A percentile compares a stretch with the other conserved stretches of the same genome.
phyloP scores from a whole-genome alignment of 139 green algal genomes.

The Haematococcus lacustris region DNA sequence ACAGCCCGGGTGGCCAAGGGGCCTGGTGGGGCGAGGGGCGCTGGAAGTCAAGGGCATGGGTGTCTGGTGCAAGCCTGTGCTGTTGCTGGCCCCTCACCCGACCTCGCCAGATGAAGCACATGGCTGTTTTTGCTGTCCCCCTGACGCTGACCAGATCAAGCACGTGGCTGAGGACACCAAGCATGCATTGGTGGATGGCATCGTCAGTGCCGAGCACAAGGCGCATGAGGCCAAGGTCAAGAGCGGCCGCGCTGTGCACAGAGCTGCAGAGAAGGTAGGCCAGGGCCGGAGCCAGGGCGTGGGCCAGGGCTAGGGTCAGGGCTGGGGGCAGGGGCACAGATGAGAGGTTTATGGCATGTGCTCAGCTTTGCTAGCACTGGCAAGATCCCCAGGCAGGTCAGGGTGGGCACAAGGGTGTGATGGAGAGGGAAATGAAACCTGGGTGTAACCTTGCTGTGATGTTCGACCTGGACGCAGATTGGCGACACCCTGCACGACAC shows the following conservation, averaged over 20 bases:
- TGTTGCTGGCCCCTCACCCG: no score
- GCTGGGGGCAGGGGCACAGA: no score
- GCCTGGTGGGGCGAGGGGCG: no score
- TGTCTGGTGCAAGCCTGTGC: no score
- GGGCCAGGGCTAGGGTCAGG: no score
- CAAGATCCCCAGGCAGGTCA: not conserved
- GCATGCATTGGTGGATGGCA: not conserved
- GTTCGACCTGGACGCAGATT: not conserved
- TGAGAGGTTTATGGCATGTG: not conserved
- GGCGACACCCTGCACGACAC: slow-evolving; percentile 1
- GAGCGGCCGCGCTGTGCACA: not conserved
- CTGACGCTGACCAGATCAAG: not conserved
- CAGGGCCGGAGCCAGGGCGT: no score
- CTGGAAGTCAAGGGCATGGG: no score
- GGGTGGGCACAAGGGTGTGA: not conserved
- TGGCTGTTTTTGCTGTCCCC: no score
- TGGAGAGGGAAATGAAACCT: not conserved
- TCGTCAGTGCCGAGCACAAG: not conserved
- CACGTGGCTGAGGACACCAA: not conserved
- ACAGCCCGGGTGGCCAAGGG: no score
- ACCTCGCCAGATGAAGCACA: no score
- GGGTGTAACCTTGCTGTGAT: not conserved
- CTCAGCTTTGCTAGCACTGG: not conserved
- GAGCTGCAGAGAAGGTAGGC: slow-evolving; percentile 7
- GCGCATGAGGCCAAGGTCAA: slow-evolving; percentile 5